Evolutionary conservation across 495 filamentous ascomycete species (phyloP).

Genomic region (Sordaria brevicollis): DNA sequence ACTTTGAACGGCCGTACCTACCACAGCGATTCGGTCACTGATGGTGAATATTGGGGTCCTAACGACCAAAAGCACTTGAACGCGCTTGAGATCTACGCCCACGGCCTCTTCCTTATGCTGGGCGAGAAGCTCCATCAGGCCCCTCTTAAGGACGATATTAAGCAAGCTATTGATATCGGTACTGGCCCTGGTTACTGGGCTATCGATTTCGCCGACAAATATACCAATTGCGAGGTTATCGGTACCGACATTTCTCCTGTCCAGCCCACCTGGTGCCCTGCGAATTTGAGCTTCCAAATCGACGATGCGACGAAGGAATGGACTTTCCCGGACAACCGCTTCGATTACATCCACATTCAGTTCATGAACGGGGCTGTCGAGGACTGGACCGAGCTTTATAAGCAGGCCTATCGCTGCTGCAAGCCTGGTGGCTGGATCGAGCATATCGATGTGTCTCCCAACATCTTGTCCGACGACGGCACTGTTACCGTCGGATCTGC

Average conservation of each 20-base stretch:
- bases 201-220: slow-evolving; percentile 45
- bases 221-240: slow-evolving; percentile 38
- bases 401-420: slow-evolving; percentile 19
- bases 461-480: slow-evolving; percentile 22
- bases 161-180: not conserved
- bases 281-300: slow-evolving; percentile 36
- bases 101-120: not conserved
- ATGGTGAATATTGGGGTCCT: not conserved
- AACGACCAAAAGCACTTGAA: not conserved
- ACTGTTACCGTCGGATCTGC: not conserved
- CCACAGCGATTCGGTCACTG: slow-evolving; percentile 12
- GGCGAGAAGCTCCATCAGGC: not conserved
- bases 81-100: not conserved
- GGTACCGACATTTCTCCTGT: slow-evolving; percentile 46
- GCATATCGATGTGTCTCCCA: slow-evolving; percentile 13
- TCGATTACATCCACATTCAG: slow-evolving; percentile 58
- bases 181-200: not conserved
- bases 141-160: not conserved
- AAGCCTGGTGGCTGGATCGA: slow-evolving; percentile 34
- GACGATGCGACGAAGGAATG: slow-evolving; percentile 45
- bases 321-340: slow-evolving; percentile 39
- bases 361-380: slow-evolving; percentile 42
- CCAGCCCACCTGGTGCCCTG: slow-evolving; percentile 6
- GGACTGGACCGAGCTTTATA: slow-evolving; percentile 44
- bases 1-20: slow-evolving; percentile 28